Conservation (phyloP, 768 basidiomycete species). For the Mycena galericulata region DNA sequence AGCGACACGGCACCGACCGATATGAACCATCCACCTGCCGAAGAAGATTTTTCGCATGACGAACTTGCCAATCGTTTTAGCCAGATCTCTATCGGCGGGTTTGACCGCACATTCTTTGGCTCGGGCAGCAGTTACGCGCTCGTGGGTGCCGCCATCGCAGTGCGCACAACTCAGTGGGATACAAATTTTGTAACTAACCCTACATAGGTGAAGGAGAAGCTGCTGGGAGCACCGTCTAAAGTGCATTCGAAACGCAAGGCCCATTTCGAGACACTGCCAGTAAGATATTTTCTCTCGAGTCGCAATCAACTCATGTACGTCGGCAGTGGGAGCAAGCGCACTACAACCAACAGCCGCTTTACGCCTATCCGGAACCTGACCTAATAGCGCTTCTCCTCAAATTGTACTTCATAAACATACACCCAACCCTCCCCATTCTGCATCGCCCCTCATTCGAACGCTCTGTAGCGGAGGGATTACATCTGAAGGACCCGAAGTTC, state of each 20-base stretch:
- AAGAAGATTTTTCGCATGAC: neutral
- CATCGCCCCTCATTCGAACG: slow-evolving; percentile 64
- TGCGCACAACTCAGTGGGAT: neutral
- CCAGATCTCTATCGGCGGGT: neutral
- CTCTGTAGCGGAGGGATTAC: slow-evolving; percentile 49
- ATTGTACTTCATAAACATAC: slow-evolving; percentile 58
- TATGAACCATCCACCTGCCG: neutral
- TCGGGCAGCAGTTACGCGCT: slow-evolving; percentile 23
- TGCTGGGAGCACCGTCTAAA: neutral
- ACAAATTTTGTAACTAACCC: neutral
- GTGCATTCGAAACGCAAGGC: neutral
- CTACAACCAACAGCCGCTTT: slow-evolving; percentile 28
- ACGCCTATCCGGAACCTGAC: slow-evolving; percentile 48
- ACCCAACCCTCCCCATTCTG: slow-evolving; percentile 58
- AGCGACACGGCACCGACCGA: neutral
- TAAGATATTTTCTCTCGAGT: neutral
- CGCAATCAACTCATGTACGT: neutral
- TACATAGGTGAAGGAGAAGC: slow-evolving; percentile 16
- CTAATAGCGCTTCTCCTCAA: slow-evolving; percentile 57
- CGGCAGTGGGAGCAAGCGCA: slow-evolving; percentile 28
- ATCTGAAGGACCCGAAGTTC: slow-evolving; percentile 54
- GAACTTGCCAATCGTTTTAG: slow-evolving; percentile 9
- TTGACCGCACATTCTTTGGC: neutral
- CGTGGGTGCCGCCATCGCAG: slow-evolving; percentile 9
- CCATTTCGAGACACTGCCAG: slow-evolving; percentile 15